A percentile compares a stretch with the other conserved stretches of the same genome.
phyloP scores from a whole-genome alignment of 352 stramenopile species.

The Phytophthora chlamydospora region DNA sequence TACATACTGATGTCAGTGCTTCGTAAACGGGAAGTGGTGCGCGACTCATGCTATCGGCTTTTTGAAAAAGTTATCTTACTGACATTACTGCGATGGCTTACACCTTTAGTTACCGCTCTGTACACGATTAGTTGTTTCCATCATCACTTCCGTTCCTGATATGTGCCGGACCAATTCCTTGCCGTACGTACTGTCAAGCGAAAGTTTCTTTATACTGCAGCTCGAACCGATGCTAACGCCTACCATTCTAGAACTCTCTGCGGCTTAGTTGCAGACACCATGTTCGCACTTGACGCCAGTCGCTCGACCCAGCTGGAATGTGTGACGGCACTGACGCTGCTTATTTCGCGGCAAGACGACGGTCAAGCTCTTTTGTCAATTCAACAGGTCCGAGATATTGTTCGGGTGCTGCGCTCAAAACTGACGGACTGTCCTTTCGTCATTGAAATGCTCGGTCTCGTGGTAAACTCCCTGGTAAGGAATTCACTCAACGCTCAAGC shows the following conservation, averaged over 20 bases:
- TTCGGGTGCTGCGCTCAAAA: constrained; percentile 36
- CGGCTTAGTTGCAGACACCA: constrained; percentile 16
- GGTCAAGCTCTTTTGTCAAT: constrained; percentile 12
- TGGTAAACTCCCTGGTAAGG: constrained; percentile 28
- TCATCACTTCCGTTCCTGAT: constrained; percentile 4
- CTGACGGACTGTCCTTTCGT: constrained; percentile 22
- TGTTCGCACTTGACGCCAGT: constrained; percentile 14
- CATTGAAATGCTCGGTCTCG: constrained; percentile 22
- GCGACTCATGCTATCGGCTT: not conserved
- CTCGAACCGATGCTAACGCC: not conserved
- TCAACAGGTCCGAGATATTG: constrained; percentile 27
- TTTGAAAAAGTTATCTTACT: not conserved
- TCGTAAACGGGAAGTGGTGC: constrained; percentile 10
- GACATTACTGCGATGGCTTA: not conserved
- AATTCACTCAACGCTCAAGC: not conserved
- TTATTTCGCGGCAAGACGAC: constrained; percentile 13
- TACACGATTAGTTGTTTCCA: constrained; percentile 9
- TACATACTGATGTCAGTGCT: constrained; percentile 16
- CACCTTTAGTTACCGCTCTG: constrained; percentile 15
- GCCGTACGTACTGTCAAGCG: constrained; percentile 14
- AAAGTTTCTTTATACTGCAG: not conserved
- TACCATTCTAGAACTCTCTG: constrained; percentile 12
- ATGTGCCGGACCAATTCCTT: constrained; percentile 3
- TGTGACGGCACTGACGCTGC: constrained; percentile 11
- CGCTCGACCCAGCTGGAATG: constrained; percentile 14